Percentiles rank a stretch among this genome's conserved stretches.
Conservation (phyloP, 225 moss, liverwort and hornwort species). For the Rhytidiadelphus loreus region DNA sequence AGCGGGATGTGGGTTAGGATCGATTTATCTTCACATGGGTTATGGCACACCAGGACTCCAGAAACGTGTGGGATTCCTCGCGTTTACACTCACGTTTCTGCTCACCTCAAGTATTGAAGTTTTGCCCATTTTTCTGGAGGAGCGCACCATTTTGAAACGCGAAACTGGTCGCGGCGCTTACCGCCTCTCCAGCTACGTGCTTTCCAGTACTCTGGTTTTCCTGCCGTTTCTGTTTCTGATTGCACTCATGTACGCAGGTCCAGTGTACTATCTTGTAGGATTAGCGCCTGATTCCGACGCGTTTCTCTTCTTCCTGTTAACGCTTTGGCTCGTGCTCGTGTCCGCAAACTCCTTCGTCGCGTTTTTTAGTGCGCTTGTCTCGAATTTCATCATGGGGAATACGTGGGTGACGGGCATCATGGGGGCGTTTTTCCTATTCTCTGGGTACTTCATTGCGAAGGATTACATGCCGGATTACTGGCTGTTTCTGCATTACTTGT, state of each 20-base stretch:
- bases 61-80: slow-evolving; percentile 60
- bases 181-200: slow-evolving; percentile 63
- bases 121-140: slow-evolving; percentile 71
- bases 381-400: slow-evolving; percentile 67
- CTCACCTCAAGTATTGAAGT: slow-evolving; percentile 70
- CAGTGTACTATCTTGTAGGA: slow-evolving; percentile 56
- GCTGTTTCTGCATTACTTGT: slow-evolving; percentile 67
- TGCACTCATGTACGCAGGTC: slow-evolving; percentile 44
- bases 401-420: slow-evolving; percentile 63
- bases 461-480: slow-evolving; percentile 66
- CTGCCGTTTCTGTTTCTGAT: slow-evolving; percentile 58
- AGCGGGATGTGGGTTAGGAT: slow-evolving; percentile 54
- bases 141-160: slow-evolving; percentile 59
- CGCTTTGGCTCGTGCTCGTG: slow-evolving; percentile 66
- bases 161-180: slow-evolving; percentile 74
- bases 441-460: slow-evolving; percentile 75
- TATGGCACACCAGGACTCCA: slow-evolving; percentile 30
- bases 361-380: slow-evolving; percentile 65
- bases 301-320: slow-evolving; percentile 61
- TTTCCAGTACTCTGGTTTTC: slow-evolving; percentile 59
- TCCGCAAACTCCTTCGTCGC: slow-evolving; percentile 73
- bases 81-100: slow-evolving; percentile 65
- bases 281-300: slow-evolving; percentile 12
- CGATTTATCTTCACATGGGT: slow-evolving; percentile 55
- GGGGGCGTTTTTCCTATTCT: slow-evolving; percentile 82